Conservation (phyloP, 306 rosid species). For the Pyrus bretschneideri region DNA sequence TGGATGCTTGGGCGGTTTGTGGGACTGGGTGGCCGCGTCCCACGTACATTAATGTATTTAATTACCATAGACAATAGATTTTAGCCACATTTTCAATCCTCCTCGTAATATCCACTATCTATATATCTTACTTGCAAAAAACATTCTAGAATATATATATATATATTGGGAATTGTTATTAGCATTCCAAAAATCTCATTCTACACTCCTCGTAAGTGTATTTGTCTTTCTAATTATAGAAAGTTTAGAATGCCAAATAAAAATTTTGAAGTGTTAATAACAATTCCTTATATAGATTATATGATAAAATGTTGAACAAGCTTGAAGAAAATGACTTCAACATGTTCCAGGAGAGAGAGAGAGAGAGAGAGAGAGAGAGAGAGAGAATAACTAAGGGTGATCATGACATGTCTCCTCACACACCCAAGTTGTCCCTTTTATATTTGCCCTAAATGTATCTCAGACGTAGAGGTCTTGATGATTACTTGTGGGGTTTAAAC, state of each 20-base stretch:
- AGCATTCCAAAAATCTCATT: too few relatives aligned
- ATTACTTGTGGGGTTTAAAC: conserved; percentile 28
- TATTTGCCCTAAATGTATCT: conserved; percentile 15
- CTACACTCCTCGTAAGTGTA: too few relatives aligned
- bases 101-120: background rate
- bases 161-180: too few relatives aligned
- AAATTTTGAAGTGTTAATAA: too few relatives aligned
- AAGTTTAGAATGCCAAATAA: too few relatives aligned
- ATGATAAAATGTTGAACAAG: conserved; percentile 4
- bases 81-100: conserved; percentile 15
- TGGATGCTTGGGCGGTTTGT: conserved; percentile 73
- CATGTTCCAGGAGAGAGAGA: background rate
- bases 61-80: background rate
- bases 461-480: conserved; percentile 32
- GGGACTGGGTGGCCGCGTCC: conserved; percentile 57
- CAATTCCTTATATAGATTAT: too few relatives aligned
- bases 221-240: too few relatives aligned
- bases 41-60: conserved; percentile 48
- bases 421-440: conserved; percentile 27
- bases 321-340: conserved; percentile 12
- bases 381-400: conserved; percentile 19
- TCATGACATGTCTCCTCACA: conserved; percentile 43
- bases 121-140: background rate
- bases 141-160: conserved; percentile 32
- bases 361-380: background rate